A percentile compares a stretch with the other conserved stretches of the same genome.
Conservation (phyloP, 108 stramenopile species). For the Aurantiochytrium sp. region DNA sequence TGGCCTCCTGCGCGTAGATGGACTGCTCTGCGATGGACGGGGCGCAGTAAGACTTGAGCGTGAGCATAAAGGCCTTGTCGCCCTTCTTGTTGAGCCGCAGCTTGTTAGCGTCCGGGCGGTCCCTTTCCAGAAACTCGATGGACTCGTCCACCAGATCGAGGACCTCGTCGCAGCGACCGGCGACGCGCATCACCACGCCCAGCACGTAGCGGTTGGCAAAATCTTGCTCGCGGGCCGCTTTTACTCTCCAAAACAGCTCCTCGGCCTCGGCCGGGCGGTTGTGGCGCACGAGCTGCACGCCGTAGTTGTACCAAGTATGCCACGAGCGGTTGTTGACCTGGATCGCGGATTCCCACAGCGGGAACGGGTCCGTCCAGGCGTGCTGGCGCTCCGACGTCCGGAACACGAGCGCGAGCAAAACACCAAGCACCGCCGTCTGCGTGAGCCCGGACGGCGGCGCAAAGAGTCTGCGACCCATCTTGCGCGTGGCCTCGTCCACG, state of each 20-base stretch:
- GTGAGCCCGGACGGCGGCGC: background rate
- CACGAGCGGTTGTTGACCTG: background rate
- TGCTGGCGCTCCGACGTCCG: background rate
- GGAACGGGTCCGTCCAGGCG: background rate
- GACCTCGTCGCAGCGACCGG: background rate
- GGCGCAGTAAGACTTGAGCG: constrained; percentile 21
- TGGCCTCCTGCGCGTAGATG: background rate
- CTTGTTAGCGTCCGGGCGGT: background rate
- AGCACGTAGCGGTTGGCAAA: background rate
- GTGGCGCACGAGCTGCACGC: background rate
- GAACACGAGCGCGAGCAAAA: background rate
- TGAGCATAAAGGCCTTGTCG: background rate
- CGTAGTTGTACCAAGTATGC: constrained; percentile 18
- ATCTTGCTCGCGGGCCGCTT: background rate
- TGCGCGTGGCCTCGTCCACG: background rate
- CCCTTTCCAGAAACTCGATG: background rate
- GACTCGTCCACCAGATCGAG: background rate
- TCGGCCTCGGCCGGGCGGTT: background rate
- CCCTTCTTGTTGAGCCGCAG: background rate
- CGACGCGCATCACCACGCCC: background rate
- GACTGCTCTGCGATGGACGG: background rate
- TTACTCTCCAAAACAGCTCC: background rate
- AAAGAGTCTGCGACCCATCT: background rate
- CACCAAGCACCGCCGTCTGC: background rate
- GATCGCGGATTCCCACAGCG: background rate